These are phyloP conservation scores for Heliamphora pulchella DNA, from an alignment of 179 eudicot species.

Conservation along the genomic window DNA sequence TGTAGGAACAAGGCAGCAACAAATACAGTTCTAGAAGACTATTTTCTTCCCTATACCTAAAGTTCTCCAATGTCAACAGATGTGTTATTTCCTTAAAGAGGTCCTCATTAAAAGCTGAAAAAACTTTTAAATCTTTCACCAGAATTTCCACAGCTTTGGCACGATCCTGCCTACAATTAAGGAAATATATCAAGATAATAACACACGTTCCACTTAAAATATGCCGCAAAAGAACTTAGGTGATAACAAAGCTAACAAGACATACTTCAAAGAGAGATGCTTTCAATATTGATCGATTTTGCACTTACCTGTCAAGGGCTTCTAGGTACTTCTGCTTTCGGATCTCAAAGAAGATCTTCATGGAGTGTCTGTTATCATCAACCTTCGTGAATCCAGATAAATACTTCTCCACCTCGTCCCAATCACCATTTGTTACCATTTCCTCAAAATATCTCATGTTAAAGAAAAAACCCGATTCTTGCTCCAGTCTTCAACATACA, in stretches of 20 bases:
- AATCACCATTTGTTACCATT: constrained; percentile 62
- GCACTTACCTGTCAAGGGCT: constrained; percentile 59
- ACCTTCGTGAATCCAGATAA: constrained; percentile 68
- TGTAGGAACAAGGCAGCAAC: not conserved
- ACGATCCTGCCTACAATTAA: constrained; percentile 46
- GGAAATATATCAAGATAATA: not conserved
- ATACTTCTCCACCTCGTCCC: constrained; percentile 76
- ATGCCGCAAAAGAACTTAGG: constrained; percentile 9
- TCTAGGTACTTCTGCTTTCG: constrained; percentile 71
- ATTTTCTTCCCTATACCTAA: constrained; percentile 40
- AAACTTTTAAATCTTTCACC: constrained; percentile 62
- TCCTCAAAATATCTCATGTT: constrained; percentile 68
- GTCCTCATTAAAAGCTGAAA: constrained; percentile 63
- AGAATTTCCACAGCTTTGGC: constrained; percentile 67
- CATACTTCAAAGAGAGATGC: not conserved
- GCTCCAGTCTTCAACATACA: constrained; percentile 44
- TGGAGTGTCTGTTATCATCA: constrained; percentile 70
- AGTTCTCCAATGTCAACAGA: constrained; percentile 53
- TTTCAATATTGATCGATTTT: not conserved
- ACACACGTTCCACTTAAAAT: not conserved
- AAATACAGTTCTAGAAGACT: not conserved
- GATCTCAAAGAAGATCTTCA: constrained; percentile 72
- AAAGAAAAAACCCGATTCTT: constrained; percentile 64
- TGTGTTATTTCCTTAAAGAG: constrained; percentile 67
- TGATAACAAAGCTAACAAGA: constrained; percentile 8